Evolutionary conservation across 805 yeast genomes (phyloP).

Genomic region (Kockiozyma suomiensis): DNA sequence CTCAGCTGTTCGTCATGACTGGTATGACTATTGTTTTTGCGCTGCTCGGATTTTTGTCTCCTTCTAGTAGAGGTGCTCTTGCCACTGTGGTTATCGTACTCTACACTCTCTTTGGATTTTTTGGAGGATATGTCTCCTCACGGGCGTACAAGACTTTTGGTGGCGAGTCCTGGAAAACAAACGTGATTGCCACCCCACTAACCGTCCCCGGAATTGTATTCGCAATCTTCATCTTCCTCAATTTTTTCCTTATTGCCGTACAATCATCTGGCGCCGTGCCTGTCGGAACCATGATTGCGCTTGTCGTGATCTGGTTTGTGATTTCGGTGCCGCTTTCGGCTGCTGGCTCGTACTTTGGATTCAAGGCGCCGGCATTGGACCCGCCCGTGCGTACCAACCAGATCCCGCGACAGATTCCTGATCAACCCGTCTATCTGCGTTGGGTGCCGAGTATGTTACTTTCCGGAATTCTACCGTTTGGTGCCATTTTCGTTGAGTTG

Average conservation of each 20-base stretch:
- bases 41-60: conserved; percentile 83
- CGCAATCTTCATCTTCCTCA: conserved; percentile 63
- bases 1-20: conserved; percentile 78
- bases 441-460: conserved; percentile 67
- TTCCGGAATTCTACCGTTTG: conserved; percentile 92
- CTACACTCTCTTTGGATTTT: conserved; percentile 75
- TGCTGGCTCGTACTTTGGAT: conserved; percentile 78
- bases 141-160: conserved; percentile 84
- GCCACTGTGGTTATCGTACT: conserved; percentile 86
- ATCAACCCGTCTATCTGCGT: conserved; percentile 80
- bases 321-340: conserved; percentile 83
- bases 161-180: conserved; percentile 88
- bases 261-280: conserved; percentile 95
- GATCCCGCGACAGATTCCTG: conserved; percentile 94
- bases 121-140: conserved; percentile 88
- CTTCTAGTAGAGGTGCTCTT: conserved; percentile 91
- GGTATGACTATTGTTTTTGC: conserved; percentile 77
- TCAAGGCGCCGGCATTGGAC: conserved; percentile 57
- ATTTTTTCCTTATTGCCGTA: conserved; percentile 76
- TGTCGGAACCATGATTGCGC: conserved; percentile 80
- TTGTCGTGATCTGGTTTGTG: conserved; percentile 80
- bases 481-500: conserved; percentile 92
- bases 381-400: conserved; percentile 91
- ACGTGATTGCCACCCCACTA: conserved; percentile 78
- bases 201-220: conserved; percentile 83